Evolutionary conservation across 768 basidiomycete genomes (phyloP).

Genomic region (Gautieria morchelliformis): DNA sequence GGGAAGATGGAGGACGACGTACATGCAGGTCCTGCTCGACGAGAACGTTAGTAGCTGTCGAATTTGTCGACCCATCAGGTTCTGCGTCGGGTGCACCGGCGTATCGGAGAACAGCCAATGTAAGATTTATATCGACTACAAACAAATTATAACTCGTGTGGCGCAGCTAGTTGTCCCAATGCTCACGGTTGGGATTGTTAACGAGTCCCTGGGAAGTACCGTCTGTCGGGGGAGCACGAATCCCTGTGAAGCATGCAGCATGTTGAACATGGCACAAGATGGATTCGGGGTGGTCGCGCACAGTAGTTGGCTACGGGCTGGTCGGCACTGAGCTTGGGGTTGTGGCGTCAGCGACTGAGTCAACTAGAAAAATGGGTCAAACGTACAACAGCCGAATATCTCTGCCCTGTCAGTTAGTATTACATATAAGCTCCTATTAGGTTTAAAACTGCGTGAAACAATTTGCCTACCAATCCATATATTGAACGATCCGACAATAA

Average conservation of each 20-base stretch:
- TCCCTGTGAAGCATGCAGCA: not conserved
- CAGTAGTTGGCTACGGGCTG: constrained; percentile 32
- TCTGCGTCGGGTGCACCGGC: constrained; percentile 26
- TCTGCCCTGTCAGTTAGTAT: constrained; percentile 27
- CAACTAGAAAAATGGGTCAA: not conserved
- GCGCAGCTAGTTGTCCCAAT: no score
- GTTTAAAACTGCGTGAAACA: not conserved
- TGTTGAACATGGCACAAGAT: not conserved
- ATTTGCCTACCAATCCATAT: constrained; percentile 24
- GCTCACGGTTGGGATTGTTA: constrained; percentile 1
- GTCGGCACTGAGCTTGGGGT: constrained; percentile 25
- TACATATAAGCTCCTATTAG: not conserved
- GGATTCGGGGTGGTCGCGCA: not conserved
- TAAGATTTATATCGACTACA: constrained; percentile 12
- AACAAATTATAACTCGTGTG: not conserved
- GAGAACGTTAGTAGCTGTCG: constrained; percentile 16
- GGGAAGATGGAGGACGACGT: constrained; percentile 6
- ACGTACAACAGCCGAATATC: constrained; percentile 29
- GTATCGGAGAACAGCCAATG: constrained; percentile 37
- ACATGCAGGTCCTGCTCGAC: constrained; percentile 21
- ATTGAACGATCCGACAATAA: constrained; percentile 29
- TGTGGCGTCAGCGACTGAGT: not conserved
- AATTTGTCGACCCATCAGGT: constrained; percentile 22
- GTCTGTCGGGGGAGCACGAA: constrained; percentile 5
- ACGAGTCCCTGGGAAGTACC: not conserved